Base-by-base conservation (phyloP, 805 yeast genomes). In the Metschnikowia lachancei region DNA sequence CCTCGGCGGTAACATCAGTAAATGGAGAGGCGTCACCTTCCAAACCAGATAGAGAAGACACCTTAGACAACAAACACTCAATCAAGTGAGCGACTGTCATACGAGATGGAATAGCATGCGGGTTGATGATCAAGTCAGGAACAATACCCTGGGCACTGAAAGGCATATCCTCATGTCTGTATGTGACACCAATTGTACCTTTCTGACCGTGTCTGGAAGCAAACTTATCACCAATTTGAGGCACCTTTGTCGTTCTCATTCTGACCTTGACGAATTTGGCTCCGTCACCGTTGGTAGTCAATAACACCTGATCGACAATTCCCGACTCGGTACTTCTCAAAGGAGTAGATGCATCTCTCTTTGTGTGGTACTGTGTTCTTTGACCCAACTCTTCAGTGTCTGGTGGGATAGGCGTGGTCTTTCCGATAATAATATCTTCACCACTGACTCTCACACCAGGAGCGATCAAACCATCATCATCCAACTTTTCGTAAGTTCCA, bases 21-120 rank as follows among this genome's bases (percentile, higher is more conserved):
- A 94, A 94, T 40, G 99, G 99, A 6, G 98, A 90, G 6, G 99
- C 99, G 70, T 94, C 99, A 78, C 99, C 99, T 70, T 94, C 99
- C 61, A 87, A 79, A 62, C 98, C 99, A 39, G 95, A 84, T 58
- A 94, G 76, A 1, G 98, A 83, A 3, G 97, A 91, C 36, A 94
- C 98, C 71, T 94, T 94, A 41, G 96, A 86, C 59, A 94, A 75
- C 67, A 94, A 76, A 85, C 99, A 94, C 76, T 94, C 99, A 70
- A 94, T 92, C 76, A 94, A 85, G 77, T 94, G 98, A 41, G 99
- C 99, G 51, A 94, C 99, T 34, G 99, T 94, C 99, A 94, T 94
- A 80, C 99, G 97, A 48, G 99, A 94, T 58, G 99, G 99, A 80
- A 94, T 94, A 64, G 98, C 99, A 71, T 94, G 99, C 2, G 99